Evolutionary conservation across 2,329 filamentous ascomycete genomes (phyloP).

Genomic region (Xylariaceae sp.): DNA sequence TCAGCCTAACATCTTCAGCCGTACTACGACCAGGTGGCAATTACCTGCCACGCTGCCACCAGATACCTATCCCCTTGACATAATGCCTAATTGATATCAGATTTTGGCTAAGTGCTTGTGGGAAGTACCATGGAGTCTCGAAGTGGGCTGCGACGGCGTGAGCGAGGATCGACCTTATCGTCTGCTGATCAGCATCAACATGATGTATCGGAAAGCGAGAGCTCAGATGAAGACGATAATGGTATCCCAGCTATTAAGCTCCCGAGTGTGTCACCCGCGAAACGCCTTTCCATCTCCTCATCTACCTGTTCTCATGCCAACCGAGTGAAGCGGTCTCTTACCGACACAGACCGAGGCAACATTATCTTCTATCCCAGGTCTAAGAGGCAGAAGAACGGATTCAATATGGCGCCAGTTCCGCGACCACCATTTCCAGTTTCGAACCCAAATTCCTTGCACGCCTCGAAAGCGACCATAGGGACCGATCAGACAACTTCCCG

Average conservation of each 20-base stretch:
- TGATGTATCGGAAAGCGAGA: conserved; percentile 18
- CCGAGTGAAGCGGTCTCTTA: conserved; percentile 16
- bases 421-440: conserved; percentile 1
- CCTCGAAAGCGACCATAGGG: background rate
- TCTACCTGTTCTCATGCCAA: background rate
- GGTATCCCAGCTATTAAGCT: conserved; percentile 31
- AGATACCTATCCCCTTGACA: background rate
- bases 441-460: conserved; percentile 1
- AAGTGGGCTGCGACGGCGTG: conserved; percentile 18
- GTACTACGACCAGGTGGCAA: too few species aligned
- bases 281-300: conserved; percentile 8
- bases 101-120: background rate
- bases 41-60: background rate
- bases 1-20: too few species aligned
- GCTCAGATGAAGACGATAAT: conserved; percentile 35
- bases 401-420: conserved; percentile 9
- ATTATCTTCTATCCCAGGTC: conserved; percentile 25
- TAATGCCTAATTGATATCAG: background rate
- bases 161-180: background rate
- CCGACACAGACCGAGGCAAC: conserved; percentile 9
- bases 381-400: conserved; percentile 31
- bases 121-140: conserved; percentile 27
- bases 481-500: background rate
- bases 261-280: conserved; percentile 25
- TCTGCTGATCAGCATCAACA: conserved; percentile 2